phyloP scores from a whole-genome alignment of 768 basidiomycete species.

The Lactarius pseudohatsudake region DNA sequence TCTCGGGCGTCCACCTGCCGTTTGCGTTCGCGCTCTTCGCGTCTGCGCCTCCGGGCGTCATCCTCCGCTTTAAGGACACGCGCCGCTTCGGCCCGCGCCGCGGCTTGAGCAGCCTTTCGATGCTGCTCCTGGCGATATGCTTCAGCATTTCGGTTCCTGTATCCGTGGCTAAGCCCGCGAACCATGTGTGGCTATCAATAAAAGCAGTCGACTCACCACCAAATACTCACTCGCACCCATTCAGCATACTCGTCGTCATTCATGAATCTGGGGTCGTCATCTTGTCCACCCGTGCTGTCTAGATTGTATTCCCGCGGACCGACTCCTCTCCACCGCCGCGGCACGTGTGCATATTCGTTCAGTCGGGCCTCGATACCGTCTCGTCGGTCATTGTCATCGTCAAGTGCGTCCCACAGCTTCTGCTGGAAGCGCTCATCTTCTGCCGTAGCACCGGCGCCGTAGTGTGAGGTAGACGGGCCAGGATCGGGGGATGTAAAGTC shows the following conservation, averaged over 20 bases:
- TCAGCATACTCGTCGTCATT: conserved; percentile 87
- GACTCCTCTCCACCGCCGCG: conserved; percentile 61
- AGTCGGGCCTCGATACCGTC: conserved; percentile 62
- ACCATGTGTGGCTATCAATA: conserved; percentile 7
- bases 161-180: conserved; percentile 19
- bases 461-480: conserved; percentile 40
- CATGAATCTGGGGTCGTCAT: conserved; percentile 51
- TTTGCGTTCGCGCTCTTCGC: conserved; percentile 47
- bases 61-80: conserved; percentile 52
- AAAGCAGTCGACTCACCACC: conserved; percentile 49
- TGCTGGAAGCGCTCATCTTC: conserved; percentile 70
- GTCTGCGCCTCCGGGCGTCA: conserved; percentile 51
- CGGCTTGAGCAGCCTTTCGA: conserved; percentile 52
- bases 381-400: conserved; percentile 69
- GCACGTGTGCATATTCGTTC: conserved; percentile 70
- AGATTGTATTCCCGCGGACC: conserved; percentile 47
- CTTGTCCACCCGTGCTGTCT: conserved; percentile 32
- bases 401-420: conserved; percentile 70
- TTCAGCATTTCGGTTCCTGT: conserved; percentile 65
- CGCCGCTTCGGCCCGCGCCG: conserved; percentile 54
- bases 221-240: conserved; percentile 86
- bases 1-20: conserved; percentile 51
- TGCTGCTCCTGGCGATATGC: conserved; percentile 64
- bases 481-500: conserved; percentile 23
- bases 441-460: conserved; percentile 44